Evolutionary conservation across 306 rosid genomes (phyloP).

Genomic region (Cajanus cajan): DNA sequence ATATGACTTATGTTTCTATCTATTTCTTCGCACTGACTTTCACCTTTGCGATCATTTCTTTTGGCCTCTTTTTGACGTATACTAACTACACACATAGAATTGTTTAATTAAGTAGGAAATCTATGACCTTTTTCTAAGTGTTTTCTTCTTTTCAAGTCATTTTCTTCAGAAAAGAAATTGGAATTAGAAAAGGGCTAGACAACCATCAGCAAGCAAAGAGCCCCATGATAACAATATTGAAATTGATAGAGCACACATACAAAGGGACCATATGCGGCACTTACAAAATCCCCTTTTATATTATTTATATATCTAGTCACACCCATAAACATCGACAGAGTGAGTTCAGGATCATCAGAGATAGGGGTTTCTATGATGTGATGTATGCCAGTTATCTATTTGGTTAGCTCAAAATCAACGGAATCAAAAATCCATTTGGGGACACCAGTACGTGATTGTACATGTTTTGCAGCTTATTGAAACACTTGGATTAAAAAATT

Average conservation of each 20-base stretch:
- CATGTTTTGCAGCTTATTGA: slow-evolving; percentile 16
- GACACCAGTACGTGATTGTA: slow-evolving; percentile 38
- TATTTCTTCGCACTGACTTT: slow-evolving; percentile 13
- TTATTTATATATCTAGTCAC: slow-evolving; percentile 27
- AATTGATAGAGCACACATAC: slow-evolving; percentile 31
- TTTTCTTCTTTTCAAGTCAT: slow-evolving; percentile 44
- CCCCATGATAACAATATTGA: slow-evolving; percentile 40
- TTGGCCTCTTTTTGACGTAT: slow-evolving; percentile 28
- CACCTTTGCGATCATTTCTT: neutral
- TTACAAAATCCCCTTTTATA: slow-evolving; percentile 15
- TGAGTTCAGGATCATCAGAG: slow-evolving; percentile 27
- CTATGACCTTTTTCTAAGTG: slow-evolving; percentile 33
- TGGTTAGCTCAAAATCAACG: slow-evolving; percentile 39
- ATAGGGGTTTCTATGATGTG: slow-evolving; percentile 40
- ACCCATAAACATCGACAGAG: slow-evolving; percentile 32
- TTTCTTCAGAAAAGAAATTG: slow-evolving; percentile 41
- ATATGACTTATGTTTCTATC: neutral
- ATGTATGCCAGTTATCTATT: slow-evolving; percentile 37
- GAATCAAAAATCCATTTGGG: slow-evolving; percentile 31
- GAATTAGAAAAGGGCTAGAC: slow-evolving; percentile 37
- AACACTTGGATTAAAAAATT: slow-evolving; percentile 21
- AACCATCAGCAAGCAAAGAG: slow-evolving; percentile 36
- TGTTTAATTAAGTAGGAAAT: slow-evolving; percentile 41
- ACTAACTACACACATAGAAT: slow-evolving; percentile 22
- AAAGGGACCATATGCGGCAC: slow-evolving; percentile 38